Evolutionary conservation across 2,329 filamentous ascomycete species (phyloP).

Genomic region (Alternaria alternata): DNA sequence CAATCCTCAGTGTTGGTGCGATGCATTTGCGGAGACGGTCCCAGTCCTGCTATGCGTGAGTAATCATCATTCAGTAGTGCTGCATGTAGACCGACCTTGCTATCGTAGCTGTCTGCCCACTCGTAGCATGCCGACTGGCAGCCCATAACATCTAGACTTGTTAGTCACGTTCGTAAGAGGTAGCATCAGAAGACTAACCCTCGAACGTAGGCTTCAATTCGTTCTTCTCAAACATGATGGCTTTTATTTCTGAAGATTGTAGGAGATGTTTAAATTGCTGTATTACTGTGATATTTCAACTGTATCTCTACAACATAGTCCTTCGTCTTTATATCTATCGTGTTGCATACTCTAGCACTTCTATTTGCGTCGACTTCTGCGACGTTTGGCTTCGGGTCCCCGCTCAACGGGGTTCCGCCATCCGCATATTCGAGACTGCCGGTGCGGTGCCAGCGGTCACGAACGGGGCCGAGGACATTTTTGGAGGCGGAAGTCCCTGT

Average conservation of each 20-base stretch:
- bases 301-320: slow-evolving; percentile 7
- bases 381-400: slow-evolving; percentile 44
- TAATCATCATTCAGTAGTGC: neutral
- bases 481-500: slow-evolving; percentile 27
- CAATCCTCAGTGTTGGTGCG: slow-evolving; percentile 69
- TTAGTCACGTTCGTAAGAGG: slow-evolving; percentile 23
- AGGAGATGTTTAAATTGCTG: neutral
- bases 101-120: slow-evolving; percentile 72
- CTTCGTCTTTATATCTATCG: slow-evolving; percentile 32
- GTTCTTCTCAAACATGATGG: slow-evolving; percentile 42
- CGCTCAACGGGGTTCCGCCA: slow-evolving; percentile 36
- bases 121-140: slow-evolving; percentile 62
- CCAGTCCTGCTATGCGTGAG: slow-evolving; percentile 59
- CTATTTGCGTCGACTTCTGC: slow-evolving; percentile 21
- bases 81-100: slow-evolving; percentile 55
- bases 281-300: slow-evolving; percentile 2
- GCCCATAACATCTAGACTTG: slow-evolving; percentile 57
- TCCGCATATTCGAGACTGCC: slow-evolving; percentile 27
- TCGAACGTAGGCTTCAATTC: slow-evolving; percentile 47
- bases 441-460: slow-evolving; percentile 27
- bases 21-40: slow-evolving; percentile 67
- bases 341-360: slow-evolving; percentile 15
- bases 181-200: slow-evolving; percentile 30
- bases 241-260: neutral
- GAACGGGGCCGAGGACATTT: slow-evolving; percentile 38